Base-by-base conservation (phyloP, 176 grass and related monocot species). In the Raddia guianensis region DNA sequence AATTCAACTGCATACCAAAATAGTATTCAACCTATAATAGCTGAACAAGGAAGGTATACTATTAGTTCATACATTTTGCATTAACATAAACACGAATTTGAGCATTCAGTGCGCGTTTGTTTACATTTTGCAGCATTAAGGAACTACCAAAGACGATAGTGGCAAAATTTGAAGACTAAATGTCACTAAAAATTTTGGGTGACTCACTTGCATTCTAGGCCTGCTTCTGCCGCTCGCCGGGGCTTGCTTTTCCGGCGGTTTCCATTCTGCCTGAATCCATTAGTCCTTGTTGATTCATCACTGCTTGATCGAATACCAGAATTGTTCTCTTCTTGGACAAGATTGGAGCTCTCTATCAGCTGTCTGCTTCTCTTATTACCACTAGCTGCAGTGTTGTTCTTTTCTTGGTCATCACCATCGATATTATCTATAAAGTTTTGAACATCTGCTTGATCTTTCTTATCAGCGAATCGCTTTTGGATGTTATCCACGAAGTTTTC, bases 161-260 rank as follows among this genome's bases (percentile, higher is more conserved):
- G 34, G 37, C 59, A 72, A 64, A 73, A 21, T 10, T 53, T 43
- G 59, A 72, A 82, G 35, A 68, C 50, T 49, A 56, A 56, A 53
- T 60, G 54, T 52, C 18, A 78, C 67, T 77, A 73, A 68, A 90
- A 60, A 62, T 44, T 61, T 44, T 16, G 60, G 33, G 66, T 64
- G 49, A 8, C 72, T 89, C 83, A 94, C 73, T 91, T 91, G 89
- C 86, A 89, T 66, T 94, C 89, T 7, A 94, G 44, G 8, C 92
- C 89, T 19, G 92, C 92, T 48, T 91, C 89, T 5, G 89, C 87
- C 5, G 89, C 92, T 78, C 92, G 80, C 52, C 81, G 87, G 50
- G 92, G 92, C 57, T 89, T 94, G 78, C 68, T 91, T 74, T 94
- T 94, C 62, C 92, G 70, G 56, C 92, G 83, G 81, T 82, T 91